Percentiles rank a stretch among this genome's conserved stretches.
These are phyloP conservation scores for Aspergillus avenaceus DNA, from an alignment of 495 filamentous ascomycete species.

Conservation along the genomic window DNA sequence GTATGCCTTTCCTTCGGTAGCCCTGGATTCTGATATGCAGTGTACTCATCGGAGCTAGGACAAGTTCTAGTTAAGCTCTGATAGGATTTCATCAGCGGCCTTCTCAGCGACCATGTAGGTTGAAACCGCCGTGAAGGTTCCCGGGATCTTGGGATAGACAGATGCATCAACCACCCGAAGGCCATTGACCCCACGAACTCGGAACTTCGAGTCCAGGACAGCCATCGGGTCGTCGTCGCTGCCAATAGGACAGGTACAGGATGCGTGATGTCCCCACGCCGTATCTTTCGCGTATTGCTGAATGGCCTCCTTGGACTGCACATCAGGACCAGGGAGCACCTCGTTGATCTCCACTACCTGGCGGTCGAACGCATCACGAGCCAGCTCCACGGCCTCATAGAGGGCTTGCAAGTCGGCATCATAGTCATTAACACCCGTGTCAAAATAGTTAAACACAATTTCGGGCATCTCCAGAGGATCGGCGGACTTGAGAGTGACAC, in stretches of 20 bases:
- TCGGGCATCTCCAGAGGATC: constrained; percentile 52
- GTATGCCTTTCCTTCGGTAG: no score
- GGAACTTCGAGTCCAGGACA: constrained; percentile 54
- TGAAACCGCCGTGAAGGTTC: constrained; percentile 53
- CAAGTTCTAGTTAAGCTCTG: neutral
- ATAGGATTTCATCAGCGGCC: constrained; percentile 55
- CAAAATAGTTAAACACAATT: constrained; percentile 56
- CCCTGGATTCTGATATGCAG: no score
- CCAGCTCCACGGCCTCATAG: constrained; percentile 42
- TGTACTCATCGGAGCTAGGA: no score
- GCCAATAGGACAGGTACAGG: constrained; percentile 57
- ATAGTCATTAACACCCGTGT: constrained; percentile 31
- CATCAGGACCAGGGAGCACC: constrained; percentile 40
- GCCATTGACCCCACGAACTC: constrained; percentile 49
- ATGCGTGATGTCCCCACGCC: constrained; percentile 59
- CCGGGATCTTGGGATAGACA: constrained; percentile 56
- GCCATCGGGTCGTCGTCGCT: constrained; percentile 52
- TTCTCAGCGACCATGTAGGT: constrained; percentile 63
- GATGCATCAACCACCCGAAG: constrained; percentile 60
- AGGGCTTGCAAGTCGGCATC: constrained; percentile 44
- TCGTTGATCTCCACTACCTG: constrained; percentile 31
- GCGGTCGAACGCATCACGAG: constrained; percentile 34
- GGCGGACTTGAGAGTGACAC: constrained; percentile 43
- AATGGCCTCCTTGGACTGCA: constrained; percentile 36
- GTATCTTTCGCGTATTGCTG: constrained; percentile 47